These are phyloP conservation scores for Suillus cothurnatus DNA, from an alignment of 768 basidiomycete species.

Conservation along the genomic window DNA sequence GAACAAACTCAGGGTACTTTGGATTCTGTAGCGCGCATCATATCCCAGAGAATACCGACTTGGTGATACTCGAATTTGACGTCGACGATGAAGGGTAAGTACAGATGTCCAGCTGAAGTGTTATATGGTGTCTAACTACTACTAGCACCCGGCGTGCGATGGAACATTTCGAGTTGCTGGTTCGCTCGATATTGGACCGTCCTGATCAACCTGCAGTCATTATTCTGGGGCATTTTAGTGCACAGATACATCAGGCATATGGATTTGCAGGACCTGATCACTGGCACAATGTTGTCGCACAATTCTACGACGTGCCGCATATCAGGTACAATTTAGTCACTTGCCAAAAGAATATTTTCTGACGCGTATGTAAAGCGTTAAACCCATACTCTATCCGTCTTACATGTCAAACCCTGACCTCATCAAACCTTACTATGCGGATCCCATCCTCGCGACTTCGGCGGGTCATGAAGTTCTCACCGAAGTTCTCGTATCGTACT, in stretches of 20 bases:
- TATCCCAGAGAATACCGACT: constrained; percentile 90
- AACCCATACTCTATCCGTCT: constrained; percentile 77
- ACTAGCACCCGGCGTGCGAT: constrained; percentile 67
- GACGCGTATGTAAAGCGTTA: constrained; percentile 50
- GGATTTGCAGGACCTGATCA: constrained; percentile 92
- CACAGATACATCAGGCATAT: constrained; percentile 75
- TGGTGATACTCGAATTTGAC: constrained; percentile 95
- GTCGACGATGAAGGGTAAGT: constrained; percentile 85
- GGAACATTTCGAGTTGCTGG: constrained; percentile 89
- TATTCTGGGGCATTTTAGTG: constrained; percentile 93
- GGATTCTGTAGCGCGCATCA: constrained; percentile 93
- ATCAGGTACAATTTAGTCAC: constrained; percentile 51
- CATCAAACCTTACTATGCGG: constrained; percentile 72
- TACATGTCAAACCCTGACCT: constrained; percentile 77
- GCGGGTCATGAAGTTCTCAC: constrained; percentile 83
- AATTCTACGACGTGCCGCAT: constrained; percentile 97
- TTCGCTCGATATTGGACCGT: constrained; percentile 88
- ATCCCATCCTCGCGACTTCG: constrained; percentile 79
- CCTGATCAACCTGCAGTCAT: constrained; percentile 91
- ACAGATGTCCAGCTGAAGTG: not conserved
- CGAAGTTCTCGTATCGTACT: constrained; percentile 90
- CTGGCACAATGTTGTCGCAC: constrained; percentile 87
- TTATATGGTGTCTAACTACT: not conserved
- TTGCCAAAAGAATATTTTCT: constrained; percentile 4
- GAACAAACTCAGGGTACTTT: constrained; percentile 93